Evolutionary conservation across 345 rosid species (phyloP), one percentile per base, ranked within the genome.

Genomic region (Sonneratia caseolaris): DNA sequence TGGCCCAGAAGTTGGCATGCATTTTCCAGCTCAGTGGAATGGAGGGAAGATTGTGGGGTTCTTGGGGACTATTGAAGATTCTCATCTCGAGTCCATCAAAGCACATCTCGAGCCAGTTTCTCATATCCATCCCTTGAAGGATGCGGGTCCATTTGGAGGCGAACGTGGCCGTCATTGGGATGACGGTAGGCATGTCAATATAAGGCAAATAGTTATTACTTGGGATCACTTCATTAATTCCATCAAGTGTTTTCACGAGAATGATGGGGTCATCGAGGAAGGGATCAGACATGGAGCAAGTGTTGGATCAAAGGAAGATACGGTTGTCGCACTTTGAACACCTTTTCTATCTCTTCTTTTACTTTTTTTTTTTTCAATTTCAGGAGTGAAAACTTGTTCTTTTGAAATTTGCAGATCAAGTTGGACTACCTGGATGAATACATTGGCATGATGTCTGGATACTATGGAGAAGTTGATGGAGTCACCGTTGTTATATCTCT

Each of bases 61-160:
- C 16, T 48, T 40, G 10, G 74, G 74, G 15, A 62, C 55, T 5
- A 36, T 38, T 7, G 22, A 53, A 1, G 61, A 49, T 10, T 37
- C 27, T 14, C 27, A 4, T 32, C 62, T 72, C 4, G 62, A 64
- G 56, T 64, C 74, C 45, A 64, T 72, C 0, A 53, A 64, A 37
- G 75, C 64, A 21, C 66, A 65, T 40, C 16, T 37, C 13, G 65
- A 37, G 24, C 51, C 64, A 1, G 53, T 66, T 65, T 66, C 75
- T 53, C 65, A 66, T 66, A 48, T 68, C 2, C 66, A 73, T 66
- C 66, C 66, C 15, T 24, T 47, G 3, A 73, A 36, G 61, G 37
- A 27, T 49, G 57, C 53, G 5, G 70, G 70, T 36, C 49, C 75
- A 35, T 73, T 73, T 51, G 75, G 75, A 73, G 70, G 69, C 8